Conservation (phyloP, 176 grass and related monocot genomes). For the Paspalum notatum region DNA sequence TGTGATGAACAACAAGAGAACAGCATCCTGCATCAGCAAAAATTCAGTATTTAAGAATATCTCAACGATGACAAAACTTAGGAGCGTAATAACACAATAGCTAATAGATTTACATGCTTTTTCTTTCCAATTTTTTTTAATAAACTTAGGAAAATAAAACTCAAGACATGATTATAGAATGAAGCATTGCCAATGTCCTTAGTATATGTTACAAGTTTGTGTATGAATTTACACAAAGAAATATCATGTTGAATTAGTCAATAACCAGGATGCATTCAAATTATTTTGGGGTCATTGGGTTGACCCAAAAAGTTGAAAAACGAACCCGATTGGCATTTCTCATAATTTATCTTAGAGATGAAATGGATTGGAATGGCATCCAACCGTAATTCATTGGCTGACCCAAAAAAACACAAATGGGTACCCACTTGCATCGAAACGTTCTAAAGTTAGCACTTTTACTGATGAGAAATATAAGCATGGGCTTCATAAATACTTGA, state of each 20-base stretch:
- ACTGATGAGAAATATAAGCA: neutral
- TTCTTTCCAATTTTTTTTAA: neutral
- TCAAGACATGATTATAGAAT: neutral
- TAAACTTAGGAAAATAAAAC: neutral
- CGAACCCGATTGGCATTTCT: too few relatives aligned
- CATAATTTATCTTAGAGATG: too few relatives aligned
- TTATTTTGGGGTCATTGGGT: too few relatives aligned
- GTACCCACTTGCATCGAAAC: too few relatives aligned
- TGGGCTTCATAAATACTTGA: neutral
- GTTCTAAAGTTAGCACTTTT: neutral
- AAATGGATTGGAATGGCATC: too few relatives aligned
- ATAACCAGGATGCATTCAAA: neutral
- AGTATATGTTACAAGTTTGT: neutral
- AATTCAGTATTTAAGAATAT: slow-evolving; percentile 32
- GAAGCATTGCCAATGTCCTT: neutral
- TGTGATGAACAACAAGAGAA: slow-evolving; percentile 90
- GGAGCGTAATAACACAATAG: slow-evolving; percentile 34
- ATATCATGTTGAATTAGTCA: neutral
- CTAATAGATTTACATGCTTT: slow-evolving; percentile 16
- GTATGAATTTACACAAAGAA: neutral
- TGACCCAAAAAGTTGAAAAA: too few relatives aligned
- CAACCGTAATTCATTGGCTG: too few relatives aligned
- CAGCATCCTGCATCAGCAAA: slow-evolving; percentile 76
- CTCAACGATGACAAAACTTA: slow-evolving; percentile 7
- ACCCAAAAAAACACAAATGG: too few relatives aligned